Evolutionary conservation across 2,329 filamentous ascomycete species (phyloP), one percentile per base, ranked within the genome.

Genomic region (Phoma sp.): DNA sequence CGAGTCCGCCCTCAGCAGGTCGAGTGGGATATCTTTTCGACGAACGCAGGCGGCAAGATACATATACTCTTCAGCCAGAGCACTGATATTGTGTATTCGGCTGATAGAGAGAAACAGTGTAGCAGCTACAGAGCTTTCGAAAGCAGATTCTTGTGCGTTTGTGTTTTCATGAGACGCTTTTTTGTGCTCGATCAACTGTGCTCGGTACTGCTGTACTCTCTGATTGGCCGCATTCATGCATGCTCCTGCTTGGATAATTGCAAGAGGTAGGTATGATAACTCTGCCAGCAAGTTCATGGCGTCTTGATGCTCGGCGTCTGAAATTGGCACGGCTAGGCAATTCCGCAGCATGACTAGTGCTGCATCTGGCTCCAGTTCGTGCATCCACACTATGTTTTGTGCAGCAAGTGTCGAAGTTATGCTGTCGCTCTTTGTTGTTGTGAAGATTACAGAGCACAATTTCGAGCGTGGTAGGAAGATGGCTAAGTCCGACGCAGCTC

Each of bases 111-210:
- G 18, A 18, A 18, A 18, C 18, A 18, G 18, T 18, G 18, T 29
- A 27, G 67, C 70, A 4, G 73, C 73, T 2, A 79, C 64, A 0
- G 76, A 65, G 22, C 75, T 71, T 37, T 70, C 77, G 75, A 24
- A 69, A 67, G 1, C 51, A 23, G 29, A 44, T 6, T 47, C 44
- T 66, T 74, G 18, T 78, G 18, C 18, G 18, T 18, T 18, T 18
- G 18, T 60, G 1, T 78, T 42, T 18, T 64, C 57, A 4, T 73
- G 57, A 7, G 61, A 52, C 8, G 75, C 62, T 11, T 76, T n/a
- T 5, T 77, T 64, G 5, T 60, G 41, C n/a, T 25, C 33, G n/a
- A 3, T 43, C 27, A 65, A 35, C 14, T 48, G 47, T 48, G 38
- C 38, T 52, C 10, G 54, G 32, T 66, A 67, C 7, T 62, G n/a